phyloP scores from a whole-genome alignment of 108 stramenopile species.

The Nitzschia sp. region DNA sequence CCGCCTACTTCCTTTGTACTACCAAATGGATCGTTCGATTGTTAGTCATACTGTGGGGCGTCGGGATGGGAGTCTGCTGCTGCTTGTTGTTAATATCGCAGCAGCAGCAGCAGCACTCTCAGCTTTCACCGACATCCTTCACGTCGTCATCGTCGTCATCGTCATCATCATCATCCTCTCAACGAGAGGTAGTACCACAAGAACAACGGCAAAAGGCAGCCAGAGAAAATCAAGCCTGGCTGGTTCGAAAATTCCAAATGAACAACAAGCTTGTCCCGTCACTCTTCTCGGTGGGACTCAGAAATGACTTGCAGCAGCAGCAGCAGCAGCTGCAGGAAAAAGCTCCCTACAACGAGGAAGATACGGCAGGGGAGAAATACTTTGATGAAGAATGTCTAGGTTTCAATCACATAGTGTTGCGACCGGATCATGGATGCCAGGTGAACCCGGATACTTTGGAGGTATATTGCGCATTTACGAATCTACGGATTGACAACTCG shows the following conservation, averaged over 20 bases:
- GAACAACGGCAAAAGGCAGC: slow-evolving; percentile 9
- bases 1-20: not conserved
- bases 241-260: not conserved
- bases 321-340: too few species aligned
- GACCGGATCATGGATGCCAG: slow-evolving; percentile 34
- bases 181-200: not conserved
- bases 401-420: slow-evolving; percentile 29
- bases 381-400: not conserved
- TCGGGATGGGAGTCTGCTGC: not conserved
- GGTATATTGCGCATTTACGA: slow-evolving; percentile 27
- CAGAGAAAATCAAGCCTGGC: slow-evolving; percentile 1
- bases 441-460: slow-evolving; percentile 18
- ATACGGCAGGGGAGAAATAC: not conserved
- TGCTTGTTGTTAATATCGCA: not conserved
- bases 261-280: not conserved
- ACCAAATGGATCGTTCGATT: not conserved
- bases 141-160: not conserved
- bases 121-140: not conserved
- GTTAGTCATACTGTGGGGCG: not conserved
- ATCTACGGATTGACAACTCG: slow-evolving; percentile 24
- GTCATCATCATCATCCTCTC: not conserved
- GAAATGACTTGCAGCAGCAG: not conserved
- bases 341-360: not conserved
- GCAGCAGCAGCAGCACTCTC: not conserved
- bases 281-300: not conserved